Conservation (phyloP, 257 asterid genomes). For the Capsicum rhomboideum region DNA sequence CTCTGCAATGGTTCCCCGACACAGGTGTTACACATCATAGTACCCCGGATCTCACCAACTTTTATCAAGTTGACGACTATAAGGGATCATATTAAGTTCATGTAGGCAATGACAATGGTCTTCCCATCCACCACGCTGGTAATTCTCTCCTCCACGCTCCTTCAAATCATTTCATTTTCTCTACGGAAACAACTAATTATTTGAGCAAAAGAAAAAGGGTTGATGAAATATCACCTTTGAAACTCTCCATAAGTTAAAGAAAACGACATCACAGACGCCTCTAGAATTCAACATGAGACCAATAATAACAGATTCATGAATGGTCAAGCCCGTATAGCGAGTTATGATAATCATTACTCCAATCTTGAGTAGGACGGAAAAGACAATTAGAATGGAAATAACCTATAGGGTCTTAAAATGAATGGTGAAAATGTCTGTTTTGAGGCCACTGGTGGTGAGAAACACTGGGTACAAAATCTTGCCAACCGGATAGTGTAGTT, state of each 20-base stretch:
- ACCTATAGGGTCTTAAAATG: conserved; percentile 28
- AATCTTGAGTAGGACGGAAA: conserved; percentile 28
- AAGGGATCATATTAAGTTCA: not conserved
- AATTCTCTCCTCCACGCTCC: not conserved
- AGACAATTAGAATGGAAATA: conserved; percentile 16
- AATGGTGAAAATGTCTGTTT: conserved; percentile 44
- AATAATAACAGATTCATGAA: conserved; percentile 40
- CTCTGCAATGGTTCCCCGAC: fast-evolving
- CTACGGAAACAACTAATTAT: not conserved
- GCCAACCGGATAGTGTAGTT: conserved; percentile 50
- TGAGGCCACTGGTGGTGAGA: conserved; percentile 66
- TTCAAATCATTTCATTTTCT: not conserved
- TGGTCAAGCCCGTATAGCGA: conserved; percentile 18
- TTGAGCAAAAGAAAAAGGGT: not conserved
- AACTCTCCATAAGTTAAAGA: conserved; percentile 50
- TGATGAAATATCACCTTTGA: conserved; percentile 25
- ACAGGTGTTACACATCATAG: too few relatives aligned
- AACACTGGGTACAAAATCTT: conserved; percentile 61
- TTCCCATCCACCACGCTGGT: not conserved
- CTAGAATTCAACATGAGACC: conserved; percentile 56
- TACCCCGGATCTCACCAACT: too few relatives aligned
- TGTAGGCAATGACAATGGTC: not conserved
- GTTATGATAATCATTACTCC: conserved; percentile 23
- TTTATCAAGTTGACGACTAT: not conserved
- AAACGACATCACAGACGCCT: conserved; percentile 57